Evolutionary conservation across 192 early-diverging fungal genomes (phyloP).

Genomic region (Neocallimastix lanati): DNA sequence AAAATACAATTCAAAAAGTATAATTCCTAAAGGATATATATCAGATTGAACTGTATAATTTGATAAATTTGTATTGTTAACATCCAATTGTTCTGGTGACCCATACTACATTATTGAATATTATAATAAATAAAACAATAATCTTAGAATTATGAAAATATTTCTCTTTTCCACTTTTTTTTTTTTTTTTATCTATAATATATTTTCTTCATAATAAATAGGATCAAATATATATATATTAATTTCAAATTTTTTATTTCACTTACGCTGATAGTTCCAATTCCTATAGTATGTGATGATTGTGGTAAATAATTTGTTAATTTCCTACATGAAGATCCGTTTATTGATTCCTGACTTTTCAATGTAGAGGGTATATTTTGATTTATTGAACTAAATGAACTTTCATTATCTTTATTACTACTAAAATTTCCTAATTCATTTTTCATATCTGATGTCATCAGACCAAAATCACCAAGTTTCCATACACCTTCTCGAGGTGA

Average conservation of each 20-base stretch:
- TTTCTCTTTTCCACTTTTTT: no score
- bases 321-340: neutral
- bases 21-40: conserved; percentile 89
- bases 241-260: neutral
- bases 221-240: no score
- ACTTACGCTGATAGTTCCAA: neutral
- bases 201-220: no score
- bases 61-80: neutral
- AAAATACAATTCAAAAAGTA: conserved; percentile 86
- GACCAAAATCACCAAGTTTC: conserved; percentile 81
- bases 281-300: neutral
- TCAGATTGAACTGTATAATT: conserved; percentile 35
- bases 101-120: conserved; percentile 1
- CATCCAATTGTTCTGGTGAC: conserved; percentile 6
- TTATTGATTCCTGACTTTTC: no score
- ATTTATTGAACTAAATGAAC: no score
- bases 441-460: conserved; percentile 24
- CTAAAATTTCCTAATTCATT: neutral
- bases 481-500: neutral
- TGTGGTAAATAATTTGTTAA: neutral
- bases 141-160: no score
- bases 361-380: no score
- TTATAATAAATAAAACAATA: no score
- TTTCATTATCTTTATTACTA: neutral
- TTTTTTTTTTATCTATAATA: no score